Evolutionary conservation across 2,329 filamentous ascomycete species (phyloP).

Genomic region (Achaetomium macrosporum): DNA sequence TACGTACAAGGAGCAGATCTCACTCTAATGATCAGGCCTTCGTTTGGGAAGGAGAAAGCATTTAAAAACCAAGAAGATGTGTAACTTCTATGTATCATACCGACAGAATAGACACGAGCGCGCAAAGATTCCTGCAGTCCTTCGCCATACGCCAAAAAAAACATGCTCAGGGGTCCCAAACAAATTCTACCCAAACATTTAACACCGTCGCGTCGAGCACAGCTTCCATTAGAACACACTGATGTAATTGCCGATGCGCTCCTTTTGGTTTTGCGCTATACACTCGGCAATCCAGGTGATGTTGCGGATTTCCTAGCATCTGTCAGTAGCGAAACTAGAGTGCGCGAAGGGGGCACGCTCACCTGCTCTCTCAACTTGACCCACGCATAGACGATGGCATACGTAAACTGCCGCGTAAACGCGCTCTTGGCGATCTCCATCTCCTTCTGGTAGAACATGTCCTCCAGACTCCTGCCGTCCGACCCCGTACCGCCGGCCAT

Average conservation of each 20-base stretch:
- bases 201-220: not conserved
- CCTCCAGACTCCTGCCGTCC: slow-evolving; percentile 86
- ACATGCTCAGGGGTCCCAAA: slow-evolving; percentile 11
- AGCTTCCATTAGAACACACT: slow-evolving; percentile 74
- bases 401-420: slow-evolving; percentile 94
- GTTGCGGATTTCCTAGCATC: slow-evolving; percentile 85
- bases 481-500: slow-evolving; percentile 73
- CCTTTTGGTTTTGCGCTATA: slow-evolving; percentile 99
- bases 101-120: slow-evolving; percentile 22
- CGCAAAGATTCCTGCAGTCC: slow-evolving; percentile 7
- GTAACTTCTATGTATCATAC: slow-evolving; percentile 47
- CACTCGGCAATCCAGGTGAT: slow-evolving; percentile 99
- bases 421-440: slow-evolving; percentile 96
- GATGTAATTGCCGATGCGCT: slow-evolving; percentile 97
- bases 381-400: slow-evolving; percentile 94
- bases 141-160: slow-evolving; percentile 18
- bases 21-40: slow-evolving; percentile 44
- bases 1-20: slow-evolving; percentile 87
- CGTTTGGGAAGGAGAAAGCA: slow-evolving; percentile 7
- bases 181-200: slow-evolving; percentile 18
- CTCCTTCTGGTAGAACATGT: slow-evolving; percentile 98
- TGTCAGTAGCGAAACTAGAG: not conserved
- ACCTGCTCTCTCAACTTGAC: slow-evolving; percentile 97
- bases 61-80: slow-evolving; percentile 37
- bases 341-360: slow-evolving; percentile 31